Evolutionary conservation across 1,139 yeast species (phyloP), one percentile per base, ranked within the genome.

Genomic region (Taiozyma sp.): DNA sequence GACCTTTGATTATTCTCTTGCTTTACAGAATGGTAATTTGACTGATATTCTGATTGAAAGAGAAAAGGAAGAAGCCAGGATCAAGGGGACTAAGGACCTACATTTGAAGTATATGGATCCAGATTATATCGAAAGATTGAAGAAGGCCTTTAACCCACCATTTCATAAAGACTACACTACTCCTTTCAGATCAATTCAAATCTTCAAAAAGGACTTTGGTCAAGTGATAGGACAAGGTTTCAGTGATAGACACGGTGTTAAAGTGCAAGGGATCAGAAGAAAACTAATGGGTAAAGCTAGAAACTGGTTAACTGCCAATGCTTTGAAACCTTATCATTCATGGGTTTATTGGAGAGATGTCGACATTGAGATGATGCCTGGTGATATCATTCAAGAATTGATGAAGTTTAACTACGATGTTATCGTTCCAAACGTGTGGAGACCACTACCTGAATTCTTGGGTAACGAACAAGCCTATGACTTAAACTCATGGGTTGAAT

Each of bases 261-360:
- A 87, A 64, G 91, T 87, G 24, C 97, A 89, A 69, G 97, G 95
- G 16, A 85, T 88, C 41, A 77, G 97, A 61, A 74, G 97, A 55
- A 88, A 87, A 64, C 70, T 88, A 55, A 88, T 89, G 96, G 96
- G 95, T 2, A 74, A 95, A 53, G 96, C 96, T 4, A 76, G 97
- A 66, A 89, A 89, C 67, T 89, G 95, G 95, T 72, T 89, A 48
- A 79, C 91, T 4, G 76, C 88, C 2, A 78, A 81, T 44, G 90
- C 96, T 1, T 71, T 89, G 55, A 79, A 83, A 61, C 90, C 96
- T 1, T 85, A 88, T 62, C 97, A 89, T 67, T 84, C 95, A 2
- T 89, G 96, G 96, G 96, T 89, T 13, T 86, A 88, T 65, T 89
- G 97, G 97, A 76, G 96, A 68, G 97, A 89, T 66, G 96, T 83